Percentiles rank a stretch among this genome's conserved stretches.
These are phyloP conservation scores for Suhomyces prunicola DNA, from an alignment of 805 yeast species.

Conservation along the genomic window DNA sequence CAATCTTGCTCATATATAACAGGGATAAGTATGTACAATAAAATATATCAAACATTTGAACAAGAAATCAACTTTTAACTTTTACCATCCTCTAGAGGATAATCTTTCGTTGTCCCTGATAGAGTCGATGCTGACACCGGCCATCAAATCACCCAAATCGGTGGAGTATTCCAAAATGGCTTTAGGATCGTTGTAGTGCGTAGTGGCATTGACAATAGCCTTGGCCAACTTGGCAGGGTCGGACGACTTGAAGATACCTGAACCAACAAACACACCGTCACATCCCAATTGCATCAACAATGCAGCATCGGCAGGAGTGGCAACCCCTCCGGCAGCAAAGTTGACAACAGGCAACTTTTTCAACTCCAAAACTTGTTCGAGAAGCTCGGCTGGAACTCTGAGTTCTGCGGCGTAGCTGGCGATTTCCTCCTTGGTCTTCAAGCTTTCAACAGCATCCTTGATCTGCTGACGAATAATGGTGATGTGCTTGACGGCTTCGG, in stretches of 20 bases:
- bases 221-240: constrained; percentile 71
- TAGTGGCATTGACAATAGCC: constrained; percentile 79
- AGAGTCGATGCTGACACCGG: constrained; percentile 59
- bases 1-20: constrained; percentile 2
- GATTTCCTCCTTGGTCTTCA: constrained; percentile 44
- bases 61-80: not conserved
- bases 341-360: constrained; percentile 73
- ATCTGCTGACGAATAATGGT: constrained; percentile 58
- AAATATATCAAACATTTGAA: not conserved
- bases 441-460: constrained; percentile 35
- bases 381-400: constrained; percentile 56
- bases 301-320: constrained; percentile 87
- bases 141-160: constrained; percentile 74
- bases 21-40: not conserved
- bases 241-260: constrained; percentile 73
- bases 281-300: constrained; percentile 78
- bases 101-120: constrained; percentile 46
- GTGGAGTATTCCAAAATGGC: constrained; percentile 63
- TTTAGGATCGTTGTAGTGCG: constrained; percentile 60
- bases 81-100: constrained; percentile 53
- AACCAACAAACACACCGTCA: constrained; percentile 75
- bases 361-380: constrained; percentile 47
- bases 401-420: constrained; percentile 50
- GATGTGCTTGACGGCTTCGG: constrained; percentile 78
- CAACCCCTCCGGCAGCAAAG: constrained; percentile 87